Conservation (phyloP, 352 stramenopile genomes). For the Elongisporangium undulatum region DNA sequence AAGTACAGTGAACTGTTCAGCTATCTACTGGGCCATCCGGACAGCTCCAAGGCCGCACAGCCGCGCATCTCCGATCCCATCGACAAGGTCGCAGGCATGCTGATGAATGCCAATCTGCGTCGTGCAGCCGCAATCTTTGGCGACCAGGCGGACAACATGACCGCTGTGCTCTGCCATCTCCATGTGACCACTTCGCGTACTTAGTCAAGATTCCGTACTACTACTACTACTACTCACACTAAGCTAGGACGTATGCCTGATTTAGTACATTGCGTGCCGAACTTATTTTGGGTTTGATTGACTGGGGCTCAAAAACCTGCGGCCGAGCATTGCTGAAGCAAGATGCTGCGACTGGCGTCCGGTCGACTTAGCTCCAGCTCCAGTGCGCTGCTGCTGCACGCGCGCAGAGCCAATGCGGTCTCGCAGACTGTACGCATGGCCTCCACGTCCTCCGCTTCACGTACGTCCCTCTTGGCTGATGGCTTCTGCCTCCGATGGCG, state of each 20-base stretch:
- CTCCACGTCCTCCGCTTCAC: not conserved
- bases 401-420: not conserved
- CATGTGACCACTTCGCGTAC: slow-evolving; percentile 7
- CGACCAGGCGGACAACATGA: slow-evolving; percentile 89
- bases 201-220: not conserved
- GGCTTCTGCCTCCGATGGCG: not conserved
- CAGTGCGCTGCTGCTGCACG: slow-evolving; percentile 6
- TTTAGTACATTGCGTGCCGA: not conserved
- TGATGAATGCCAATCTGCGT: slow-evolving; percentile 64
- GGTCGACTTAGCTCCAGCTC: slow-evolving; percentile 1
- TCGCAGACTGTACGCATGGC: not conserved
- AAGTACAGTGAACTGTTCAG: slow-evolving; percentile 67
- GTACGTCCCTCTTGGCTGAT: not conserved
- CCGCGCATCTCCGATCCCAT: slow-evolving; percentile 5
- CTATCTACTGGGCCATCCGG: slow-evolving; percentile 30
- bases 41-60: slow-evolving; percentile 4
- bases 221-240: not conserved
- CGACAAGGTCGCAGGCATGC: slow-evolving; percentile 15
- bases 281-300: not conserved
- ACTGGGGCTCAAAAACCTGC: not conserved
- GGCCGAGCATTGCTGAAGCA: not conserved
- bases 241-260: not conserved
- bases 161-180: slow-evolving; percentile 61
- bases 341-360: not conserved
- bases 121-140: slow-evolving; percentile 68